These are phyloP conservation scores for Plectosphaerella plurivora DNA, from an alignment of 2,329 filamentous ascomycete species.

Conservation along the genomic window DNA sequence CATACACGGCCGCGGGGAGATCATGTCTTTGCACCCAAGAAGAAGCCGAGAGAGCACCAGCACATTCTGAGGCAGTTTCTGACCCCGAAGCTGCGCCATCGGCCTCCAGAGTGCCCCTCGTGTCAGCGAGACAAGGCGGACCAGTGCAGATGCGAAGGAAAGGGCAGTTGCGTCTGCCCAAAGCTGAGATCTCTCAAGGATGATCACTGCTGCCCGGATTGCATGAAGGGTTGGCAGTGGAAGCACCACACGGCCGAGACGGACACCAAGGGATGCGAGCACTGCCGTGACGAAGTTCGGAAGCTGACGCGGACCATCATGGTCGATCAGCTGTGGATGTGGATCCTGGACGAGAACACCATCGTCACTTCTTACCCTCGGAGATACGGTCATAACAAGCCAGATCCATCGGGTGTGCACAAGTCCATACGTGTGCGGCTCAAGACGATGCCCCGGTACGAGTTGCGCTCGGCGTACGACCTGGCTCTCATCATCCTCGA, in stretches of 20 bases:
- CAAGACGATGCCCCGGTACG: constrained; percentile 14
- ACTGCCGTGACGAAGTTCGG: neutral
- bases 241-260: constrained; percentile 8
- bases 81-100: too few relatives aligned
- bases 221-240: constrained; percentile 5
- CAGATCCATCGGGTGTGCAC: constrained; percentile 33
- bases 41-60: too few relatives aligned
- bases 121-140: too few relatives aligned
- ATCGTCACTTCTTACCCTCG: constrained; percentile 35
- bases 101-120: too few relatives aligned
- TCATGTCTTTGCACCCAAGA: too few relatives aligned
- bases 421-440: constrained; percentile 30
- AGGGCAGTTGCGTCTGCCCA: neutral
- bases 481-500: constrained; percentile 35
- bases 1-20: neutral
- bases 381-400: constrained; percentile 35
- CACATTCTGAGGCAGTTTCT: too few relatives aligned
- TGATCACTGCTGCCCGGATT: neutral
- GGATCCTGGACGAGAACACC: constrained; percentile 29
- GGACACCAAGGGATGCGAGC: constrained; percentile 15
- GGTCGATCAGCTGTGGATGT: constrained; percentile 29
- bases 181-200: too few relatives aligned
- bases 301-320: constrained; percentile 27
- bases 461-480: constrained; percentile 34
- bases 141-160: too few relatives aligned